Base-by-base conservation (phyloP, 352 stramenopile genomes). In the Pythium scleroteichum region DNA sequence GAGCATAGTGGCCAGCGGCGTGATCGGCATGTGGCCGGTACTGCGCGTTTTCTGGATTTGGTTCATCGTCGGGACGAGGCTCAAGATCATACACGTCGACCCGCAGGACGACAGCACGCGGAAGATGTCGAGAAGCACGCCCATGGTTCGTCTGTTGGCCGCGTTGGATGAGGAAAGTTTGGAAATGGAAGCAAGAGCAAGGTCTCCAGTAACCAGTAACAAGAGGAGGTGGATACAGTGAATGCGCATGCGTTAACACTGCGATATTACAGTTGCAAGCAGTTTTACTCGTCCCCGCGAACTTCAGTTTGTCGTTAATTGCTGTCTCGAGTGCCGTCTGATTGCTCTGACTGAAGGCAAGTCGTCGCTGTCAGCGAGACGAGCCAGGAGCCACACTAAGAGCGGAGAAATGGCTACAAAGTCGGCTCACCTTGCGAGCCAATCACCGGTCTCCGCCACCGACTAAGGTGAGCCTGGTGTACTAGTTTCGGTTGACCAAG, bases 1-100 rank as follows among this genome's bases (percentile, higher is more conserved):
- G 33, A 86, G 68, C 29, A 82, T 64, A 23, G 72, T 61, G 41
- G 77, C 69, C 16, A 85, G 63, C 12, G 76, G 75, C 20, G 78
- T 68, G 40, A 86, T 73, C 19, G 76, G 79, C 38, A 65, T 73
- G 59, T 69, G 66, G 12, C 73, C 76, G 4, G 69, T 69, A 22
- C 68, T 50, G 44, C 73, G 35, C 49, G 27, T 68, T 58, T 76
- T 71, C 58, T 71, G 53, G 50, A 80, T 71, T 0, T 59, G 58
- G 20, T 67, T 65, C 27, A 85, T 66, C 0, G 70, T 52, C 22
- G 72, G 63, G 20, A 68, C 63, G 20, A 71, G 71, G n/a, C 76
- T 85, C 10, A 76, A 51, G 60, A 79, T 73, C 69, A 81, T 85
- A 33, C 66, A 48, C 0, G 40, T 63, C 26, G 69, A 66, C 2